A percentile compares a stretch with the other conserved stretches of the same genome.
Conservation (phyloP, 2,329 filamentous ascomycete genomes). For the Talaromyces verruculosus region DNA sequence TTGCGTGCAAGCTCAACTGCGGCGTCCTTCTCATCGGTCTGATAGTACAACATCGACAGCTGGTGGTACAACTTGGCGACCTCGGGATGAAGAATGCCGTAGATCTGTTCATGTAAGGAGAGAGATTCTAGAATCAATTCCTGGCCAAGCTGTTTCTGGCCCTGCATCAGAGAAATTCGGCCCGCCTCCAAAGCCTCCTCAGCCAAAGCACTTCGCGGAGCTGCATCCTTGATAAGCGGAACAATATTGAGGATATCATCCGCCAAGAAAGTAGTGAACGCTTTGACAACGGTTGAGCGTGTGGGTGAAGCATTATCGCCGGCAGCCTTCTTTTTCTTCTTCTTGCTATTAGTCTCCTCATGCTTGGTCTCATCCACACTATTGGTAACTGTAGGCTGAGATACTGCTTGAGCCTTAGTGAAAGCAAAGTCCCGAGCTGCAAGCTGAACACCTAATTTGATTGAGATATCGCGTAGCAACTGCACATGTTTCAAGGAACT, state of each 20-base stretch:
- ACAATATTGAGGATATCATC: conserved; percentile 91
- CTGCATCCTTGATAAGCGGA: conserved; percentile 92
- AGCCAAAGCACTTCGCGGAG: conserved; percentile 82
- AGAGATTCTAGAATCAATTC: conserved; percentile 94
- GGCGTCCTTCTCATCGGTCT: conserved; percentile 95
- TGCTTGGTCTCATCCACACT: conserved; percentile 33
- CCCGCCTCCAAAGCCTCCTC: conserved; percentile 96
- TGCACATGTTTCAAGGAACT: conserved; percentile 71
- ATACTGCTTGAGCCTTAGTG: conserved; percentile 45
- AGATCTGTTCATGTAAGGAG: conserved; percentile 96
- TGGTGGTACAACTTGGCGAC: conserved; percentile 94
- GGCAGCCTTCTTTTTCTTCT: conserved; percentile 60
- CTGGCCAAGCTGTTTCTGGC: conserved; percentile 92
- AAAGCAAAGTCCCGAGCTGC: conserved; percentile 76
- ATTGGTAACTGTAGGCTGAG: conserved; percentile 40
- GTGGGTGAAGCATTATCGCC: conserved; percentile 50
- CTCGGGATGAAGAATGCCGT: conserved; percentile 94
- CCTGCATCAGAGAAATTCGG: conserved; percentile 91
- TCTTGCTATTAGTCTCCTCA: conserved; percentile 37
- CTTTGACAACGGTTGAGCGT: conserved; percentile 44
- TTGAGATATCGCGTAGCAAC: conserved; percentile 79
- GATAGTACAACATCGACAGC: conserved; percentile 92
- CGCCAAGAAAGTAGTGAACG: conserved; percentile 66
- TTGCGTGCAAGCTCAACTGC: conserved; percentile 95
- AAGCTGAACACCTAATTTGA: conserved; percentile 89